Conservation (phyloP, 768 basidiomycete genomes). For the Trametes gibbosa region DNA sequence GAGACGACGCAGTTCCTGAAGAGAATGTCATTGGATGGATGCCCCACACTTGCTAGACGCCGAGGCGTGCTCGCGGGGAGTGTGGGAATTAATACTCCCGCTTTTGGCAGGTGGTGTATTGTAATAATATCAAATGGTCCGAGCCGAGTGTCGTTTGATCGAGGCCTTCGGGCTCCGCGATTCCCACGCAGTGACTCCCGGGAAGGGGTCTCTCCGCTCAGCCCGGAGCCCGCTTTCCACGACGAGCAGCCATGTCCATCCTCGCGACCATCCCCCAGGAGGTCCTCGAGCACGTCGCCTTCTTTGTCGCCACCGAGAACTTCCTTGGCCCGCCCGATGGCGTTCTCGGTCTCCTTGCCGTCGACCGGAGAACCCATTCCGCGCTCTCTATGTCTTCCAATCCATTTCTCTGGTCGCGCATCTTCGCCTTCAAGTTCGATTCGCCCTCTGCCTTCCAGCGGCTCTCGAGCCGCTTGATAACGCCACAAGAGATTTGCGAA, state of each 20-base stretch:
- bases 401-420: conserved; percentile 67
- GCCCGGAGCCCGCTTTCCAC: background rate
- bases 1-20: background rate
- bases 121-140: background rate
- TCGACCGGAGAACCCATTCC: conserved; percentile 47
- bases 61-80: background rate
- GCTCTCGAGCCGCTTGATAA: conserved; percentile 31
- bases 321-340: conserved; percentile 61
- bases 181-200: background rate
- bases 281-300: conserved; percentile 77
- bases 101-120: background rate
- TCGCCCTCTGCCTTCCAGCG: conserved; percentile 46
- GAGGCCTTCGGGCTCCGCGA: conserved; percentile 1
- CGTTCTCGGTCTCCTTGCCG: conserved; percentile 53
- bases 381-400: conserved; percentile 53
- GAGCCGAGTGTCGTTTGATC: background rate
- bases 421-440: conserved; percentile 73
- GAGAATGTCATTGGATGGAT: too few relatives aligned
- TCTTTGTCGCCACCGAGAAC: conserved; percentile 50
- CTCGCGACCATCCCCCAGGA: conserved; percentile 59
- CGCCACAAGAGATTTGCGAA: conserved; percentile 21
- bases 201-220: background rate
- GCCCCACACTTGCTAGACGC: too few relatives aligned
- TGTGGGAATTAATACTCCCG: background rate
- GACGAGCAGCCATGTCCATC: conserved; percentile 11